Conservation (phyloP, 1,284 basidiomycete genomes). For the Heterobasidion annosum region DNA sequence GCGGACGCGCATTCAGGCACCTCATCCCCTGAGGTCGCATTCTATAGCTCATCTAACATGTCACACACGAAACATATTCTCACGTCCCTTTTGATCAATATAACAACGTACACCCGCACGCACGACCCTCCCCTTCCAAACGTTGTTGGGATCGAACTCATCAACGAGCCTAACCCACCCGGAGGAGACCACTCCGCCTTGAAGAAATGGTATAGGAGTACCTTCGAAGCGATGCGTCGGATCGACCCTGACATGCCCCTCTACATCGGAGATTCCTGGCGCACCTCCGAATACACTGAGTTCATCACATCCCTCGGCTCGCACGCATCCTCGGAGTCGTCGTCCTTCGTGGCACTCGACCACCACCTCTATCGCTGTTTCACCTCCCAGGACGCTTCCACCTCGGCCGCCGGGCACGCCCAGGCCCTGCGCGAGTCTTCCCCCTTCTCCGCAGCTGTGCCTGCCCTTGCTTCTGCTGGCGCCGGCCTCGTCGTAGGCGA, state of each 20-base stretch:
- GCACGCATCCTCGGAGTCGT: slow-evolving; percentile 38
- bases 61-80: slow-evolving; percentile 46
- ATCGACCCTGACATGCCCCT: slow-evolving; percentile 53
- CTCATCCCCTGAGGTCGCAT: slow-evolving; percentile 36
- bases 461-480: slow-evolving; percentile 34
- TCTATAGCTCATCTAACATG: slow-evolving; percentile 45
- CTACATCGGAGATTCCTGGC: slow-evolving; percentile 78
- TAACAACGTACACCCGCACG: slow-evolving; percentile 28
- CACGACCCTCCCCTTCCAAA: slow-evolving; percentile 39
- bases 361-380: slow-evolving; percentile 87
- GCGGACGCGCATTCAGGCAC: slow-evolving; percentile 58
- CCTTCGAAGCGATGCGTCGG: slow-evolving; percentile 46
- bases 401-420: slow-evolving; percentile 52
- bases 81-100: slow-evolving; percentile 32
- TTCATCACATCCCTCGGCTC: slow-evolving; percentile 31
- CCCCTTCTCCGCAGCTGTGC: slow-evolving; percentile 32
- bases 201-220: slow-evolving; percentile 56
- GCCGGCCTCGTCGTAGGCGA: slow-evolving; percentile 74
- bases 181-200: slow-evolving; percentile 39
- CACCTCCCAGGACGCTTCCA: slow-evolving; percentile 50
- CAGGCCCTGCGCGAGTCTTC: slow-evolving; percentile 30
- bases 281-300: slow-evolving; percentile 56
- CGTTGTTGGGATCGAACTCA: slow-evolving; percentile 73
- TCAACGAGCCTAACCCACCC: slow-evolving; percentile 70
- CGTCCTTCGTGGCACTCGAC: slow-evolving; percentile 77